Conservation (phyloP, 352 stramenopile species). For the Phytophthora megakarya region DNA sequence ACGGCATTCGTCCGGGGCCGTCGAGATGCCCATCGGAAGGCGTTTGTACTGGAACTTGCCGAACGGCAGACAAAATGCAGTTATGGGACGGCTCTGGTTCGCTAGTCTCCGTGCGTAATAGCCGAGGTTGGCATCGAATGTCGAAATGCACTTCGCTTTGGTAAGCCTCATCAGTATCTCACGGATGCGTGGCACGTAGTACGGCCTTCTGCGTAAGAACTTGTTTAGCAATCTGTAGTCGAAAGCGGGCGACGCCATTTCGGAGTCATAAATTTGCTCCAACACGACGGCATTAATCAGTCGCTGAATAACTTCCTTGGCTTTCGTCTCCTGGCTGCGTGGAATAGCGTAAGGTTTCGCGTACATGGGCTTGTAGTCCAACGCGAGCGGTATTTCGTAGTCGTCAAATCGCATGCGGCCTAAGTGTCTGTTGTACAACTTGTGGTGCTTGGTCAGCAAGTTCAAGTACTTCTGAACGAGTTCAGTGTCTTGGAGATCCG, state of each 20-base stretch:
- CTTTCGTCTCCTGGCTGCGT: background rate
- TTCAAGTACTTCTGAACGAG: background rate
- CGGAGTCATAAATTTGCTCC: background rate
- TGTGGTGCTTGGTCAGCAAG: background rate
- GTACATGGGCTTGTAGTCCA: slow-evolving; percentile 9
- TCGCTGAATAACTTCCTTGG: background rate
- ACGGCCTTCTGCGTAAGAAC: slow-evolving; percentile 1
- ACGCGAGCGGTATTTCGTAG: slow-evolving; percentile 4
- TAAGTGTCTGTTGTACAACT: background rate
- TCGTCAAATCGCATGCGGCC: slow-evolving; percentile 7
- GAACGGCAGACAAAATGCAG: background rate
- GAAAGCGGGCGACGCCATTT: background rate
- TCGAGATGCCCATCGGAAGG: background rate
- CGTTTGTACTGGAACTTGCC: background rate
- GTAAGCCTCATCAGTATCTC: slow-evolving; percentile 4
- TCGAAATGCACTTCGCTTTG: slow-evolving; percentile 1
- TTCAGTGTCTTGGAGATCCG: background rate
- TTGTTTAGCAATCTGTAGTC: slow-evolving; percentile 6
- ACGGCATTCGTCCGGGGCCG: background rate
- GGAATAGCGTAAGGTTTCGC: slow-evolving; percentile 1
- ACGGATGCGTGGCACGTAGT: slow-evolving; percentile 4
- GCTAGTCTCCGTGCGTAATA: slow-evolving; percentile 8
- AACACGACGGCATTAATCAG: slow-evolving; percentile 6
- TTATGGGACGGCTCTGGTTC: background rate
- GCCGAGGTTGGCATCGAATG: slow-evolving; percentile 7